Conservation (phyloP, 2,329 filamentous ascomycete species). For the Neoscytalidium dimidiatum region DNA sequence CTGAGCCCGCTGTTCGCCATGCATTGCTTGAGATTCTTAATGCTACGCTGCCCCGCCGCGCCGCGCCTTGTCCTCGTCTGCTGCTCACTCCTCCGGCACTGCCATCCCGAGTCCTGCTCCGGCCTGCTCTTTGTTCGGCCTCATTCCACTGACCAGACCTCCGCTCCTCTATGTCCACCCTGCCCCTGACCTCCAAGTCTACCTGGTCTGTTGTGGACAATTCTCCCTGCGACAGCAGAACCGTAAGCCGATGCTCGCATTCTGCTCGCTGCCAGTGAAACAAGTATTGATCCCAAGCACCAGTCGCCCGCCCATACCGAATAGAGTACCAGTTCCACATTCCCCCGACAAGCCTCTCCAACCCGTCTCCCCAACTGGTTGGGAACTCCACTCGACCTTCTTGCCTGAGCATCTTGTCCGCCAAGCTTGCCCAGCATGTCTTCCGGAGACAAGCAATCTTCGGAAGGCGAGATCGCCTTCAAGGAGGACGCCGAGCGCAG, state of each 20-base stretch:
- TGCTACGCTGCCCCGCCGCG: constrained; percentile 8
- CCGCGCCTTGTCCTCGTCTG: not conserved
- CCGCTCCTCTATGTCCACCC: not conserved
- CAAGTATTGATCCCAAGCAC: not conserved
- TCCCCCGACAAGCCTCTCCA: not conserved
- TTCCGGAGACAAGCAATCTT: constrained; percentile 19
- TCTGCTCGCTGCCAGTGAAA: not conserved
- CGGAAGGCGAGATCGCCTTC: constrained; percentile 23
- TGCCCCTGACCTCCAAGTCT: not conserved
- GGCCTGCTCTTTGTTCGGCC: not conserved
- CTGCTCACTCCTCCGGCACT: not conserved
- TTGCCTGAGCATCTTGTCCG: not conserved
- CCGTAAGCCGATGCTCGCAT: not conserved
- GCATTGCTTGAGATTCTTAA: constrained; percentile 19
- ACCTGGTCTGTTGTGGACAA: not conserved
- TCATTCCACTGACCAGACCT: not conserved
- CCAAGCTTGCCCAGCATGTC: constrained; percentile 12
- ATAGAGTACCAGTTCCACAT: not conserved
- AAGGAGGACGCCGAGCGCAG: constrained; percentile 17
- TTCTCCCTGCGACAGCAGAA: not conserved
- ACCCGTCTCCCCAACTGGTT: not conserved
- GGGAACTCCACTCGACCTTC: not conserved
- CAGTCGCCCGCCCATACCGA: not conserved
- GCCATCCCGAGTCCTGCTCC: not conserved
- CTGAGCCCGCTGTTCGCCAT: constrained; percentile 6